A percentile compares a stretch with the other conserved stretches of the same genome.
Evolutionary conservation across 1,284 basidiomycete genomes (phyloP).

Genomic region (Caloboletus firmus): DNA sequence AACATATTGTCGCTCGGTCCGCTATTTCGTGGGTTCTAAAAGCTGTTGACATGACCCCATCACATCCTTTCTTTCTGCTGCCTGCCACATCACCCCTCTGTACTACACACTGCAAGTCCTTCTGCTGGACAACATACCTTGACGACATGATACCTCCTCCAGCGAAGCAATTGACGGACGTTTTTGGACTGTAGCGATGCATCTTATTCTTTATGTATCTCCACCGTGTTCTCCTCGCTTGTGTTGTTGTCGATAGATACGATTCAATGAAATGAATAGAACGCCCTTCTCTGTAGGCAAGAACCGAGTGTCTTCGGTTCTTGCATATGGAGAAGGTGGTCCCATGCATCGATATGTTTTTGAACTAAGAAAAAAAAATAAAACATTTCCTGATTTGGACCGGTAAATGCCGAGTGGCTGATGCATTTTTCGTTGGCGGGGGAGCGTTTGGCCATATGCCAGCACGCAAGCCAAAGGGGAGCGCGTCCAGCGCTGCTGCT

Average conservation of each 20-base stretch:
- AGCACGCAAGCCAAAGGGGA: conserved; percentile 23
- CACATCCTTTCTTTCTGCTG: neutral
- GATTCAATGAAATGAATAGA: neutral
- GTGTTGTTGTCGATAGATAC: neutral
- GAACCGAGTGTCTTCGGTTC: conserved; percentile 25
- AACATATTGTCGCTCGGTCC: conserved; percentile 56
- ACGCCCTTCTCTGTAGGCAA: conserved; percentile 30
- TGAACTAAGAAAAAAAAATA: neutral
- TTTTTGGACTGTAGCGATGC: conserved; percentile 22
- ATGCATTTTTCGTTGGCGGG: conserved; percentile 24
- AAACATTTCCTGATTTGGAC: conserved; percentile 16
- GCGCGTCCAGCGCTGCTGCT: conserved; percentile 13
- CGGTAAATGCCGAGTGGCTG: conserved; percentile 31
- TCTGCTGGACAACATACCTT: conserved; percentile 21
- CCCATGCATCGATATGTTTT: neutral
- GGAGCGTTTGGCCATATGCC: conserved; percentile 22
- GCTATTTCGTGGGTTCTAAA: conserved; percentile 65
- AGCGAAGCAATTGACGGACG: conserved; percentile 4
- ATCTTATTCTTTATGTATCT: conserved; percentile 30
- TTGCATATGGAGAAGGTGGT: conserved; percentile 30
- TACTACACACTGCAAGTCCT: conserved; percentile 3
- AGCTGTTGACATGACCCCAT: conserved; percentile 17
- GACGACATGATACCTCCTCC: conserved; percentile 29
- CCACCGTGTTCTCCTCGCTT: conserved; percentile 4
- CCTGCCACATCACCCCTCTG: neutral